Evolutionary conservation across 2,329 filamentous ascomycete species (phyloP).

Genomic region (Fusarium clavum): DNA sequence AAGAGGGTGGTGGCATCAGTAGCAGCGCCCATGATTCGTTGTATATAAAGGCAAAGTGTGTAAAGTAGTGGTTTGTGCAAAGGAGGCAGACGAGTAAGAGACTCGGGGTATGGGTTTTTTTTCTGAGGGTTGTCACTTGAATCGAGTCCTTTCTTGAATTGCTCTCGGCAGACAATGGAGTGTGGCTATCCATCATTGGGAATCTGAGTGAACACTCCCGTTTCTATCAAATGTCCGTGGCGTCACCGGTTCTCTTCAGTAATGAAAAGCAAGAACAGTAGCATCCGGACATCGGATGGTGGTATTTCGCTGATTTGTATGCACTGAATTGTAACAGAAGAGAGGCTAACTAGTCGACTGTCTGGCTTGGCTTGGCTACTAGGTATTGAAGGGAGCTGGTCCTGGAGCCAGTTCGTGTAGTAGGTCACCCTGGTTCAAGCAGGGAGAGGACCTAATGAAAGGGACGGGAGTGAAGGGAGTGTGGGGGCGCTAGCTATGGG

Average conservation of each 20-base stretch:
- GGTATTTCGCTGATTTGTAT: slow-evolving; percentile 6
- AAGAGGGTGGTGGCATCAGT: slow-evolving; percentile 5
- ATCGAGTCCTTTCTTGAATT: neutral
- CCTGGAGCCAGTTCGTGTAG: neutral
- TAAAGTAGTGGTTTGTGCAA: neutral
- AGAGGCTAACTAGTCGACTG: neutral
- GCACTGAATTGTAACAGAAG: neutral
- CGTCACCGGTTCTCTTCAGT: slow-evolving; percentile 18
- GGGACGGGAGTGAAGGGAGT: too few species aligned
- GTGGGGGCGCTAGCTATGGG: too few species aligned
- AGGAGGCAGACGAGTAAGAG: slow-evolving; percentile 6
- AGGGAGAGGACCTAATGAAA: slow-evolving; percentile 9
- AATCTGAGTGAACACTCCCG: neutral
- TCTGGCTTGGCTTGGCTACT: neutral
- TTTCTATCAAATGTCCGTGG: slow-evolving; percentile 14
- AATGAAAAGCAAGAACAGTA: slow-evolving; percentile 21
- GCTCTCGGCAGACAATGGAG: neutral
- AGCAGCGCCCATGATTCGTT: slow-evolving; percentile 11
- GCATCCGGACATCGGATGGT: slow-evolving; percentile 1
- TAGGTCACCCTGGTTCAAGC: neutral
- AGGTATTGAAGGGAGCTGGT: slow-evolving; percentile 22
- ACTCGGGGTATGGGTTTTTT: neutral
- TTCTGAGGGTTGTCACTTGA: neutral
- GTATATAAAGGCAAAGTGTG: neutral
- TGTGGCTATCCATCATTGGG: slow-evolving; percentile 4